Base-by-base conservation (phyloP, 192 early-diverging fungal species). In the Gigaspora rosea region DNA sequence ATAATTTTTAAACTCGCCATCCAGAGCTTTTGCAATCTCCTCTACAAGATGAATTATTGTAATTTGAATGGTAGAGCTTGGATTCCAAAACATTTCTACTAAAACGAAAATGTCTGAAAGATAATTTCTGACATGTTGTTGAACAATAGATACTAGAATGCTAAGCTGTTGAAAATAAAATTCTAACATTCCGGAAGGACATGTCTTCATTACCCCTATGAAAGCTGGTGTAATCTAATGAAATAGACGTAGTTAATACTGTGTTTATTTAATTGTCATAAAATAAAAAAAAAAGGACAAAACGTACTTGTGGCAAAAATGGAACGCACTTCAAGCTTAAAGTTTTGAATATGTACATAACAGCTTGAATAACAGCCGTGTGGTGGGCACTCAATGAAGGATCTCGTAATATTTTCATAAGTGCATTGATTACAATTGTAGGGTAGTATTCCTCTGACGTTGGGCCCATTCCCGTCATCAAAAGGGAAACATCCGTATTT, bases 271-370 rank as follows among this genome's bases (percentile, higher is more conserved):
- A n/a, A n/a, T n/a, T n/a, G n/a, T n/a, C n/a, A n/a, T n/a, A 32
- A 52, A 9, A 11, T 52, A 18, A 22, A 20, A 33, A 18, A 2
- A 64, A n/a, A 36, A 18, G 10, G 15, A 68, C 54, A 72, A 27
- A 16, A 51, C 56, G n/a, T 81, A 93, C 92, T 85, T 93, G 90
- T 12, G 93, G 93, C 66, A 96, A 84, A 73, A 94, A 96, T n/a
- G 92, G 93, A 20, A 96, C 94, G 73, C 92, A 92, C 79, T 96
- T 95, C 13, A 96, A 76, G 4, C 94, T 93, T 2, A 96, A 81
- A 0, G 95, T 92, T 63, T 94, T 93, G 85, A 96, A 98, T 68
- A 98, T 96, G 50, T 93, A 93, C 87, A 98, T 93, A 49, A 98
- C 89, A 7, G 95, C 96, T 61, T 95, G 91, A 51, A 96, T 92